Percentiles rank a stretch among this genome's conserved stretches.
Evolutionary conservation across 176 grass and related monocot species (phyloP).

Genomic region (Oryza punctata): DNA sequence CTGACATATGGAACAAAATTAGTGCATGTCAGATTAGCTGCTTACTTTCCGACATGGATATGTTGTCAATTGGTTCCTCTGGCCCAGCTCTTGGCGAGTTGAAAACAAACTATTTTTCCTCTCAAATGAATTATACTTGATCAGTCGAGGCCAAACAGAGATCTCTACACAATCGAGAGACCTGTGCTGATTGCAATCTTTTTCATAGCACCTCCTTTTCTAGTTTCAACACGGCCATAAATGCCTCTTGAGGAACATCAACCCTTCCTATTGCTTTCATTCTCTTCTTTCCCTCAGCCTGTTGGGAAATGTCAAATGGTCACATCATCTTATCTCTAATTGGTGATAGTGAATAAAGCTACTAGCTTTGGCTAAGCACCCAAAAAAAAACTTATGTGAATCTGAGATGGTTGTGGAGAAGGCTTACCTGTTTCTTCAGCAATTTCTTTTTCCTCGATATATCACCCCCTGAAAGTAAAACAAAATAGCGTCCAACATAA

Average conservation of each 20-base stretch:
- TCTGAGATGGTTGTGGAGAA: conserved; percentile 1
- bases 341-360: conserved; percentile 6
- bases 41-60: background rate
- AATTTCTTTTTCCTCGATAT: conserved; percentile 99
- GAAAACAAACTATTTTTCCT: background rate
- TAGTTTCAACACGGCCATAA: conserved; percentile 92
- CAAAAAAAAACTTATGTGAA: background rate
- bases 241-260: conserved; percentile 97
- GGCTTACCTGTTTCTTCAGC: conserved; percentile 85
- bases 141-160: background rate
- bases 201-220: conserved; percentile 90
- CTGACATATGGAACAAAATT: conserved; percentile 4
- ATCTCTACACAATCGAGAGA: conserved; percentile 9
- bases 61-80: conserved; percentile 9
- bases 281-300: conserved; percentile 98
- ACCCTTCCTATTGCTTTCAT: conserved; percentile 98
- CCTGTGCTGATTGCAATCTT: background rate
- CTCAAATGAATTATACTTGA: background rate
- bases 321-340: background rate
- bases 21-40: conserved; percentile 15
- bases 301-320: conserved; percentile 40
- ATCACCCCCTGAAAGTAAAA: conserved; percentile 78
- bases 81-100: background rate
- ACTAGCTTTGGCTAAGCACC: background rate
- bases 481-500: conserved; percentile 24